A percentile compares a stretch with the other conserved stretches of the same genome.
Conservation (phyloP, 305 asterid genomes). For the Rubia peregrina region DNA sequence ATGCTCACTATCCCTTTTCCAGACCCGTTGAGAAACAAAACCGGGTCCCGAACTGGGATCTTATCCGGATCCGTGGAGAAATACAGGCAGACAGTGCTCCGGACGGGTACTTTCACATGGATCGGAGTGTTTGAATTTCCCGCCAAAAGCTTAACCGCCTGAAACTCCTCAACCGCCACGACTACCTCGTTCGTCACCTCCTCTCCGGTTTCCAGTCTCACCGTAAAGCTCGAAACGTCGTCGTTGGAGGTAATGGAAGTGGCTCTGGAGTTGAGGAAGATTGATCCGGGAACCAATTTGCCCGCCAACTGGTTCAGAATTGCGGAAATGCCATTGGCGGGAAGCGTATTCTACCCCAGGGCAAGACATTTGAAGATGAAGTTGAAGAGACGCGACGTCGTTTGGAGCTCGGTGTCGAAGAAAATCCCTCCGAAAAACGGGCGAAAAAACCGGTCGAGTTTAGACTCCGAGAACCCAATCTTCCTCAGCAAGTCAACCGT, state of each 20-base stretch:
- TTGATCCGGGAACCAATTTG: conserved; percentile 40
- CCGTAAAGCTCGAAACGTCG: conserved; percentile 23
- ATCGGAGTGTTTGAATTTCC: conserved; percentile 24
- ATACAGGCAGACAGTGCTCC: conserved; percentile 79
- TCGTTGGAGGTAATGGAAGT: conserved; percentile 34
- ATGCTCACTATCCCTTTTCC: conserved; percentile 76
- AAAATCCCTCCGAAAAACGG: conserved; percentile 89
- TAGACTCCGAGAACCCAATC: conserved; percentile 64
- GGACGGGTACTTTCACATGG: conserved; percentile 41
- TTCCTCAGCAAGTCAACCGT: conserved; percentile 48
- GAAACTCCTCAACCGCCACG: conserved; percentile 75
- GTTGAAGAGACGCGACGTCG: conserved; percentile 79
- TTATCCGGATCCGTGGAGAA: conserved; percentile 46
- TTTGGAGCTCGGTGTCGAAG: conserved; percentile 73
- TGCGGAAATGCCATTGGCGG: conserved; percentile 73
- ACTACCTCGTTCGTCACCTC: conserved; percentile 46
- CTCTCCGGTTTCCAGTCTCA: conserved; percentile 51
- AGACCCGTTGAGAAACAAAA: conserved; percentile 71
- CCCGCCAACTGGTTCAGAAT: conserved; percentile 75
- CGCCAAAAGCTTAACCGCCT: conserved; percentile 51
- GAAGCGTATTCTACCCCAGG: conserved; percentile 79
- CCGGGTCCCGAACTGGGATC: conserved; percentile 66
- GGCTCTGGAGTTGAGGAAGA: conserved; percentile 49
- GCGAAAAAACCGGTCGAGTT: conserved; percentile 71
- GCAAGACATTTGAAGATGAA: conserved; percentile 85